Evolutionary conservation across 352 stramenopile species (phyloP), one percentile per base, ranked within the genome.

Genomic region (Pythium periplocum): DNA sequence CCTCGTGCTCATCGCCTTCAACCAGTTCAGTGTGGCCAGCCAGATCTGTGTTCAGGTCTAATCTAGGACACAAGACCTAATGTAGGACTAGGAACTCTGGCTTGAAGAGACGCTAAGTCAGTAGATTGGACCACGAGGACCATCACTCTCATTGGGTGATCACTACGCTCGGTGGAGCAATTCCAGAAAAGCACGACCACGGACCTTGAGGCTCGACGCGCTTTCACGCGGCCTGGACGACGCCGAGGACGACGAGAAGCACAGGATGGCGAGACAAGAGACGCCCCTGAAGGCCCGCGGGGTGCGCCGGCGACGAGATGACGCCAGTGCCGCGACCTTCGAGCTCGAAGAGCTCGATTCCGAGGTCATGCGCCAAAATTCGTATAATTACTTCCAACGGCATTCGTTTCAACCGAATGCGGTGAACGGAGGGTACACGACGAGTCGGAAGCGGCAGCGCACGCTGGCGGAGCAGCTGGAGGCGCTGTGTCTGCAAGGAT

Each of bases 331-430:
- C 8, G 67, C 44, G 4, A 48, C 53, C 37, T 40, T 86, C 42
- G 75, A 86, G 55, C 80, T 89, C 46, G 73, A 86, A 58, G 71
- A 86, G 43, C 57, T 89, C 51, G 78, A 87, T 52, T 83, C 78
- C 38, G 61, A 75, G 39, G 78, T 79, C 1, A 87, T 90, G 76
- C 74, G 76, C 4, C 78, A 86, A 53, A 82, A 59, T 52, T 71
- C 75, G 43, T 86, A 86, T 64, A 87, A 85, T 53, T 86, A 81
- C 65, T 86, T 87, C 41, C 72, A 87, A 44, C 74, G 58, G 26
- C 60, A 78, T 38, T 10, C 45, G 30, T 12, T 38, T 10, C 45
- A 30, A 9, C 7, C 7, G 45, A 8, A n/a, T 30, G 30, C 6
- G 6, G 45, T 9, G 30, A 12, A n/a, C 45, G 30, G 12, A 12